These are phyloP conservation scores for Suhomyces chickasaworum DNA, from an alignment of 1,139 yeast species.

Conservation along the genomic window DNA sequence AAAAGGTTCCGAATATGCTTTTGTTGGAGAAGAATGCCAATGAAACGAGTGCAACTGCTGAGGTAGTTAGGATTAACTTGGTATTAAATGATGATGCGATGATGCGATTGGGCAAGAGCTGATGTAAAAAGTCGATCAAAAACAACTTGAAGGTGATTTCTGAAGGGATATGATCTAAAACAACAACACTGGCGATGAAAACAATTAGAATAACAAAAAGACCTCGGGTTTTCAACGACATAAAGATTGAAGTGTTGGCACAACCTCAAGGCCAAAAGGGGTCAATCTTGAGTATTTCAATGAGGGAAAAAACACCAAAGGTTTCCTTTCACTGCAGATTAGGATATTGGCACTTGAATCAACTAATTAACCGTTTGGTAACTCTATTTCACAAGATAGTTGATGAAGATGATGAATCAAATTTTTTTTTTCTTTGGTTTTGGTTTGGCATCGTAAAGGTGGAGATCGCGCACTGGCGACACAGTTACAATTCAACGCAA, in stretches of 20 bases:
- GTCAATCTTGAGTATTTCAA: background rate
- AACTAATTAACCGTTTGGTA: background rate
- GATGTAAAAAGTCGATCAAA: constrained; percentile 1
- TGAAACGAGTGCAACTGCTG: constrained; percentile 12
- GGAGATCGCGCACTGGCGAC: constrained; percentile 1
- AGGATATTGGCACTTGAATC: background rate
- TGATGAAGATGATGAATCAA: constrained; percentile 1
- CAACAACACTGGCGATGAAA: background rate
- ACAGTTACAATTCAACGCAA: background rate
- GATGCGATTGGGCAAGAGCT: constrained; percentile 5
- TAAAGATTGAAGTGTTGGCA: constrained; percentile 1
- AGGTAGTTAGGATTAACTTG: constrained; percentile 11
- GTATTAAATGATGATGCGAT: constrained; percentile 2
- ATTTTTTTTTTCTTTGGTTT: constrained; percentile 4
- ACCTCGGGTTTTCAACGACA: constrained; percentile 8
- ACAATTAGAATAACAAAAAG: constrained; percentile 1
- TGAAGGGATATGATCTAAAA: constrained; percentile 1
- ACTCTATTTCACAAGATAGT: background rate
- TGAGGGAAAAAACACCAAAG: background rate
- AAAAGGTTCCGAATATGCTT: background rate
- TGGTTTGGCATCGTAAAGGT: background rate
- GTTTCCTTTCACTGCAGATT: background rate
- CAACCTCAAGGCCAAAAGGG: constrained; percentile 1
- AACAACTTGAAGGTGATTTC: constrained; percentile 1
- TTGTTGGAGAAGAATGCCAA: constrained; percentile 9